Conservation (phyloP, 148 eudicot genomes). For the Camellia sinensis region DNA sequence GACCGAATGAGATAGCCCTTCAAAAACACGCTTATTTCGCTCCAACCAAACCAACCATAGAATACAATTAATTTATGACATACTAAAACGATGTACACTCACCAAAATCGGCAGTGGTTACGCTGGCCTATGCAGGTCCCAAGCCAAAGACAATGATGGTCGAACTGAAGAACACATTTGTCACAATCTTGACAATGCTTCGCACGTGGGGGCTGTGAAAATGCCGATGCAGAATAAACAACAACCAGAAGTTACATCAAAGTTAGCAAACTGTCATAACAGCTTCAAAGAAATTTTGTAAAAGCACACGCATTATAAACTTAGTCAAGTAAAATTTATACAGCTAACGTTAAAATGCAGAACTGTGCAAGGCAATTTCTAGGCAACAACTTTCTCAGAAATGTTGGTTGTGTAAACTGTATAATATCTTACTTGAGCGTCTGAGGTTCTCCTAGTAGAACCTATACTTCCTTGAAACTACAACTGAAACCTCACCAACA, state of each 20-base stretch:
- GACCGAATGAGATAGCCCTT: too few species aligned
- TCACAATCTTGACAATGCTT: constrained; percentile 98
- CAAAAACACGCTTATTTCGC: too few species aligned
- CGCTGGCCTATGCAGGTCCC: constrained; percentile 96
- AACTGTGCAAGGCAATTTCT: not conserved
- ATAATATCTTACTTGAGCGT: not conserved
- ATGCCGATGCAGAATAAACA: constrained; percentile 9
- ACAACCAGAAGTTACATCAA: not conserved
- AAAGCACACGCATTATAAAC: not conserved
- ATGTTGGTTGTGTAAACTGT: too few species aligned
- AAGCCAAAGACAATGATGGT: constrained; percentile 99
- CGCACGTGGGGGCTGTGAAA: constrained; percentile 92
- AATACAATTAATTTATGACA: not conserved
- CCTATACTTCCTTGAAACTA: not conserved
- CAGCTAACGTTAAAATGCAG: not conserved
- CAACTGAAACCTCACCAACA: not conserved
- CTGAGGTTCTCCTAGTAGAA: not conserved
- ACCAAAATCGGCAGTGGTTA: constrained; percentile 96
- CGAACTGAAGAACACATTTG: constrained; percentile 95
- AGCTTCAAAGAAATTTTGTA: not conserved
- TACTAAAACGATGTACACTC: constrained; percentile 25
- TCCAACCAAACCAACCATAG: too few species aligned
- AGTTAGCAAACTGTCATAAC: not conserved
- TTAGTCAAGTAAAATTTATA: not conserved
- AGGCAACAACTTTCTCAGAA: not conserved